Evolutionary conservation across 1,139 yeast species (phyloP), one percentile per base, ranked within the genome.

Genomic region (Suzukiozyma palmioleophila): DNA sequence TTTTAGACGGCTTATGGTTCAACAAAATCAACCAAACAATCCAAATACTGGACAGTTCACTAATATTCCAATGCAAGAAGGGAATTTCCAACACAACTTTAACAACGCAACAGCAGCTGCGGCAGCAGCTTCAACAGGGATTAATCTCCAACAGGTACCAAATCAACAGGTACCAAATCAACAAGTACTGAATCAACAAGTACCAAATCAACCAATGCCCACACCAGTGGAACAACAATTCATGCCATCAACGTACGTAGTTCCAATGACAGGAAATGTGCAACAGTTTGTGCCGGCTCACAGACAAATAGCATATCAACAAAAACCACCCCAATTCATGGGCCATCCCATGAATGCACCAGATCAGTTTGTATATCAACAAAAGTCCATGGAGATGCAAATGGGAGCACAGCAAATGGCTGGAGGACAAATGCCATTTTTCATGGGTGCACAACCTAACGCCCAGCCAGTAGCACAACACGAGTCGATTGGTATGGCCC

Each of bases 401-500:
- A 28, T 28, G 31, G 31, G 31, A 26, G n/a, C 28, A 5, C 12
- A 3, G 14, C 16, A 6, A 4, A 14, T 9, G 31, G 10, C 16
- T 12, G 31, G 31, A 28, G 12, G 40, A 26, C 50, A 43, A 31
- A 39, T 39, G 36, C 46, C 39, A 18, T 25, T 13, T 14, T 34
- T 29, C 28, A 33, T 35, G 31, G 35, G 29, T 9, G 34, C 42
- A 10, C 43, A 28, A 26, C 16, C 14, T 8, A 26, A 26, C 14
- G 6, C 31, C 16, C 31, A 28, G n/a, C 15, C 14, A 3, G 14
- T 28, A 11, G n/a, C 28, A 11, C 28, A 26, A 9, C 31, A 13
- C 8, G 31, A 28, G 16, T 8, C 31, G 10, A 13, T 28, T 12
- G 31, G 14, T n/a, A 28, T 28, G 31, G 31, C 10, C 10, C 8